Conservation (phyloP, 768 basidiomycete genomes). For the Panaeolus cyanescens region DNA sequence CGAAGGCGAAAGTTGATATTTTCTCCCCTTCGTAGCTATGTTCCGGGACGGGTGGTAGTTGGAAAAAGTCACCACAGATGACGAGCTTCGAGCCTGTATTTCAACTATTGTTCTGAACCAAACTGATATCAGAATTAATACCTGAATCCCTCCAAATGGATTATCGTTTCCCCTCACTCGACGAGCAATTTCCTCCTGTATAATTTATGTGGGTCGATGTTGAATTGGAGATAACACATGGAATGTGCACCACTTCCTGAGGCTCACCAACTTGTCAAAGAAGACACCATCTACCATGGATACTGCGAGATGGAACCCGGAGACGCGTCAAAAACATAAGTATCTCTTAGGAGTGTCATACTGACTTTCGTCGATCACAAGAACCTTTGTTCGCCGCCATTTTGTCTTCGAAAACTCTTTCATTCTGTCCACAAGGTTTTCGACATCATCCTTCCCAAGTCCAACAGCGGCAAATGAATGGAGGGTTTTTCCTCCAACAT, state of each 20-base stretch:
- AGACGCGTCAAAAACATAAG: not conserved
- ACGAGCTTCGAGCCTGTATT: conserved; percentile 48
- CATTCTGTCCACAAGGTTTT: conserved; percentile 41
- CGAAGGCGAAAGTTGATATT: conserved; percentile 62
- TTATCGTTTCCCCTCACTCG: conserved; percentile 37
- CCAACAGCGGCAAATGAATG: conserved; percentile 71
- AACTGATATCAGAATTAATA: not conserved
- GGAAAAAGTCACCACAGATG: conserved; percentile 79
- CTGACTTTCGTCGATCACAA: conserved; percentile 77
- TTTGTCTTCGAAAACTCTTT: conserved; percentile 26
- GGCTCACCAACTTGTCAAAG: conserved; percentile 68
- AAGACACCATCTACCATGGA: conserved; percentile 75
- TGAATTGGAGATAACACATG: no score
- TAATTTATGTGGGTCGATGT: no score
- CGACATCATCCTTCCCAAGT: conserved; percentile 50
- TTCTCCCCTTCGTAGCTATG: conserved; percentile 37
- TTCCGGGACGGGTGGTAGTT: conserved; percentile 73
- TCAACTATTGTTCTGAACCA: not conserved
- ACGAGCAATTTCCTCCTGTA: conserved; percentile 40
- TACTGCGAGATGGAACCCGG: conserved; percentile 34
- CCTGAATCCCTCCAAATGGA: conserved; percentile 17
- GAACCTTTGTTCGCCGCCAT: conserved; percentile 54
- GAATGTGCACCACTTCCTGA: no score
- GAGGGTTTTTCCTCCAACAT: conserved; percentile 70
- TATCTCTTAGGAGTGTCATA: not conserved